Conservation (phyloP, 1,284 basidiomycete genomes). For the Flammula alnicola region DNA sequence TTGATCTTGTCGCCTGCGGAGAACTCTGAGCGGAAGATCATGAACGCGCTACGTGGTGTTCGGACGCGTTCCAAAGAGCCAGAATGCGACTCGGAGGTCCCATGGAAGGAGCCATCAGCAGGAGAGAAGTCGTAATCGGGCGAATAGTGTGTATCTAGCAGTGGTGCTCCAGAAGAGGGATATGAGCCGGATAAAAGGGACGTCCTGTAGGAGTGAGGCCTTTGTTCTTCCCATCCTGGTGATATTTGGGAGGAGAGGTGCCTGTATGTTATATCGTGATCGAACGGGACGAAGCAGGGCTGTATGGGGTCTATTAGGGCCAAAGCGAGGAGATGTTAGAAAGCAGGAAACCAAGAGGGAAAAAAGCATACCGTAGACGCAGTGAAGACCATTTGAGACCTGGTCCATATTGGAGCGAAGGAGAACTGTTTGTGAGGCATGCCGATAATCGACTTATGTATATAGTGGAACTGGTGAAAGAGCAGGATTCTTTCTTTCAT, state of each 20-base stretch:
- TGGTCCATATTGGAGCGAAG: not conserved
- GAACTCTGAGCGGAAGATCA: constrained; percentile 81
- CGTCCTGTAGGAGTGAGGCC: too few species aligned
- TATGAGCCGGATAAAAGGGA: too few species aligned
- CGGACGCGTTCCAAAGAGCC: constrained; percentile 51
- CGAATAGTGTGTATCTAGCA: too few species aligned
- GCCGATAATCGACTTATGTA: not conserved
- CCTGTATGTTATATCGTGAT: too few species aligned
- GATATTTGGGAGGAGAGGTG: too few species aligned
- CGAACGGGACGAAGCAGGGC: not conserved
- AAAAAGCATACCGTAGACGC: constrained; percentile 6
- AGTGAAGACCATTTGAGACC: not conserved
- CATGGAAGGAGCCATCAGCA: too few species aligned
- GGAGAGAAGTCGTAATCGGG: too few species aligned
- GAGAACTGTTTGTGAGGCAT: not conserved
- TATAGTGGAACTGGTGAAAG: too few species aligned
- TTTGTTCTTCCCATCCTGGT: too few species aligned
- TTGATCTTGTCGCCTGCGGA: constrained; percentile 50
- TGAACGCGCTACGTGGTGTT: constrained; percentile 84
- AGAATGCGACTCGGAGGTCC: constrained; percentile 47
- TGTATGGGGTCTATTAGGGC: not conserved
- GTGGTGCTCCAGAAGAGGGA: too few species aligned
- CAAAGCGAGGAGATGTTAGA: not conserved
- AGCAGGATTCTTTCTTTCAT: too few species aligned
- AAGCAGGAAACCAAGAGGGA: constrained; percentile 8